Percentiles rank a stretch among this genome's conserved stretches.
phyloP scores from a whole-genome alignment of 352 stramenopile species.

The Phytophthora colocasiae region DNA sequence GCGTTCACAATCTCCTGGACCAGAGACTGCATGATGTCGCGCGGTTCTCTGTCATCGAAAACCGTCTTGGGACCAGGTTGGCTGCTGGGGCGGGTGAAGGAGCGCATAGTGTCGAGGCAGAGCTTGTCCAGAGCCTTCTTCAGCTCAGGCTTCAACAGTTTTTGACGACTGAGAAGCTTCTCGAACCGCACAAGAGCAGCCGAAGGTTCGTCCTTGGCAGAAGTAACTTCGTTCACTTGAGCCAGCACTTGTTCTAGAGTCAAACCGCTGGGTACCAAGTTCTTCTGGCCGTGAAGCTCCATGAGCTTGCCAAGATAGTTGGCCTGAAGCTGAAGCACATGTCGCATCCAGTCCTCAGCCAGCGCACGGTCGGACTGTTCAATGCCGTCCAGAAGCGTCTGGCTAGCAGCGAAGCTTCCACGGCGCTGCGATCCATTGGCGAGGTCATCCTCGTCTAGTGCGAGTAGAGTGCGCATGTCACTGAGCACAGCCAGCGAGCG shows the following conservation, averaged over 20 bases:
- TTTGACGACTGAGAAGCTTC: slow-evolving; percentile 69
- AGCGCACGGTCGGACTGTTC: slow-evolving; percentile 66
- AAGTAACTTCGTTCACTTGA: slow-evolving; percentile 31
- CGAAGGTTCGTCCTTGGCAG: slow-evolving; percentile 50
- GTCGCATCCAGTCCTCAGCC: slow-evolving; percentile 61
- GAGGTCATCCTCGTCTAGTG: slow-evolving; percentile 41
- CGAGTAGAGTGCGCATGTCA: slow-evolving; percentile 60
- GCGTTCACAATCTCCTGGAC: slow-evolving; percentile 69
- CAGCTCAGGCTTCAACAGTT: slow-evolving; percentile 62
- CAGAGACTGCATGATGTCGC: slow-evolving; percentile 78
- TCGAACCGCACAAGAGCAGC: slow-evolving; percentile 66
- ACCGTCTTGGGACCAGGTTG: slow-evolving; percentile 34
- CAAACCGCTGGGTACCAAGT: slow-evolving; percentile 22
- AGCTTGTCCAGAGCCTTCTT: slow-evolving; percentile 74
- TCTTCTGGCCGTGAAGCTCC: slow-evolving; percentile 59
- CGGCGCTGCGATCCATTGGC: slow-evolving; percentile 8
- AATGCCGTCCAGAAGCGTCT: slow-evolving; percentile 55
- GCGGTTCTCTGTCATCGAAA: slow-evolving; percentile 58
- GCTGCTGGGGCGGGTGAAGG: slow-evolving; percentile 46
- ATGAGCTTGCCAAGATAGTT: slow-evolving; percentile 62
- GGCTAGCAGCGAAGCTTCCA: slow-evolving; percentile 43
- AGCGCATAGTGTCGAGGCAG: slow-evolving; percentile 68
- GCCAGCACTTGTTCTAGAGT: slow-evolving; percentile 53
- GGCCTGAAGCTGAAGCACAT: slow-evolving; percentile 64
- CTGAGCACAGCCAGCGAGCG: slow-evolving; percentile 66